Base-by-base conservation (phyloP, 2,329 filamentous ascomycete species). In the Microsporum audouinii region DNA sequence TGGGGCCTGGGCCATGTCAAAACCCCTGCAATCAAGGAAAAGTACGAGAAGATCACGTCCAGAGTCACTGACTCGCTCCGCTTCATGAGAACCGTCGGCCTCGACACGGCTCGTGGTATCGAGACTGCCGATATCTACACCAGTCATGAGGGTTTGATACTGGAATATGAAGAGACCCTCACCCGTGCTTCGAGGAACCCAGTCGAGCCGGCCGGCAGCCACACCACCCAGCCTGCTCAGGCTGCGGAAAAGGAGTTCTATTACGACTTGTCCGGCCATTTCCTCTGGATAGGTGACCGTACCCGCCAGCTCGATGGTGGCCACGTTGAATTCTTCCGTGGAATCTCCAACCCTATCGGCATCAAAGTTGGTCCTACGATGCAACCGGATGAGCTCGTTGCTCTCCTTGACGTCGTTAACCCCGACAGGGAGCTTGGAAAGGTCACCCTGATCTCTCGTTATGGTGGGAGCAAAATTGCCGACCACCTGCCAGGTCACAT, bases 201-300 rank as follows among this genome's bases (percentile, higher is more conserved):
- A 65, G 57, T 73, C 68, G n/a, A 60, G 59, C 68, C 70, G 62
- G 67, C 71, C 31, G 27, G 34, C 12, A n/a, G 10, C 17, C 65
- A 63, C 49, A 43, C 55, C 61, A 68, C 65, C 64, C 70, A 60
- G 49, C 63, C 12, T 63, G 68, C 4, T 65, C 68, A 57, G 71
- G 58, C 17, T 23, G 17, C 65, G 70, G 66, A 75, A 58, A 72
- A 74, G 14, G 83, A 83, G 69, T 85, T 86, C 69, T 95, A 89
- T 82, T 97, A 95, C 78, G 88, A 96, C 75, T 97, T 92, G 0
- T 95, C 90, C 3, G 89, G 90, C 0, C 94, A 99, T 73, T 97
- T 99, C 78, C 82, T 99, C 72, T 99, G 94, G 94, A 95, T 99
- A 68, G 94, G 94, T 60, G 94, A 99, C 75, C 88, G 94, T 66